Evolutionary conservation across 108 stramenopile species (phyloP), one percentile per base, ranked within the genome.

Genomic region (Conticribra guillardii): DNA sequence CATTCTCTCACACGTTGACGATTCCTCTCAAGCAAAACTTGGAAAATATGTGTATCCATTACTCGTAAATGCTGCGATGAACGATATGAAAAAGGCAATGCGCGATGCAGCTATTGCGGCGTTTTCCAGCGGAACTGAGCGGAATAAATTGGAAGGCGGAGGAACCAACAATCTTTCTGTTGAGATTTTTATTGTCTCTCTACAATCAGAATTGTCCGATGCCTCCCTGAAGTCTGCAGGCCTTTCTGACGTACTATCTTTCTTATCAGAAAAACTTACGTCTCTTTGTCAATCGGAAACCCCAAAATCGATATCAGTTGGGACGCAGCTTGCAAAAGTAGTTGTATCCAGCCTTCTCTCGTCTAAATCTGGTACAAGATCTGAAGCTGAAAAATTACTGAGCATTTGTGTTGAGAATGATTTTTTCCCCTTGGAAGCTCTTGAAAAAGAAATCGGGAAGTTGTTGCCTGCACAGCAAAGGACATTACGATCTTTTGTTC

Each of bases 41-140:
- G 91, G 89, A 4, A 88, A 81, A 64, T 57, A 87, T 45, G 85
- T 88, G 0, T 89, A 82, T 68, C 73, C 64, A 18, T 60, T 89
- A 4, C 67, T 96, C 1, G 53, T 94, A 17, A 76, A 74, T 54
- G 83, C 85, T 26, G 89, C 91, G 19, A 92, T 92, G 89, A 92
- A 79, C 54, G 95, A 96, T 73, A 89, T 84, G 64, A 88, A 89
- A 49, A 93, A 96, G 60, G 71, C 80, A 23, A 90, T 96, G 88
- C 88, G 91, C 15, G 92, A 96, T 59, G 84, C 89, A 11, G 78
- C 87, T 16, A 32, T 96, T 23, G 76, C 87, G 60, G 85, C 92
- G 14, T 54, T 96, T 3, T 14, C 49, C 44, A 58, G 45, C 22
- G 87, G 85, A 19, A 89, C 75, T 14, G 54, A 79, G 19, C 34